Evolutionary conservation across 2,329 filamentous ascomycete genomes (phyloP).

Genomic region (Amesomyces nigricolor): DNA sequence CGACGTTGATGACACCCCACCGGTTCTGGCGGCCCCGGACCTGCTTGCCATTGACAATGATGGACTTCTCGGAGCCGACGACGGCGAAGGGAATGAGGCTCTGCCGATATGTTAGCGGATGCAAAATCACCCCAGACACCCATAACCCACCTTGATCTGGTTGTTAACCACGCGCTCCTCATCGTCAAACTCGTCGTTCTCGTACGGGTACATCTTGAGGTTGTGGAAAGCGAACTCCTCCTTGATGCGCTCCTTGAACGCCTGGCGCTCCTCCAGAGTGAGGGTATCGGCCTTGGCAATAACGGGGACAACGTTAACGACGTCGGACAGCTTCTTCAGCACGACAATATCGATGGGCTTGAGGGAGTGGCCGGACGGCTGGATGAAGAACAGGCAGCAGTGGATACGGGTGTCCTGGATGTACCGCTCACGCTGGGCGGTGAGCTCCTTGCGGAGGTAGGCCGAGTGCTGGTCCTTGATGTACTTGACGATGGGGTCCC

Average conservation of each 20-base stretch:
- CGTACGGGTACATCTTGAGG: constrained; percentile 99
- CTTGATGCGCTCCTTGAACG: constrained; percentile 99
- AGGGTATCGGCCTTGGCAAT: constrained; percentile 97
- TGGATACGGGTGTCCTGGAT: constrained; percentile 99
- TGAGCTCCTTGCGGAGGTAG: constrained; percentile 98
- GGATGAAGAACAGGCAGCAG: constrained; percentile 99
- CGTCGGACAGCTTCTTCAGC: constrained; percentile 98
- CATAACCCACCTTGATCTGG: constrained; percentile 78
- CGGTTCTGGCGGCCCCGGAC: constrained; percentile 97
- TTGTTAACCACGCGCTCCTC: constrained; percentile 91
- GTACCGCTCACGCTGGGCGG: constrained; percentile 96
- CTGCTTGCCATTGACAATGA: constrained; percentile 95
- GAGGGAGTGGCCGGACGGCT: constrained; percentile 93
- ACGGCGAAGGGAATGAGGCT: constrained; percentile 95
- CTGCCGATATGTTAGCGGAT: constrained; percentile 40
- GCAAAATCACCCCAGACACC: neutral
- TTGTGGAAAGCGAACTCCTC: constrained; percentile 99
- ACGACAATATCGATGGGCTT: constrained; percentile 99
- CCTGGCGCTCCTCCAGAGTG: constrained; percentile 88
- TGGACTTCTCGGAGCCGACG: constrained; percentile 95
- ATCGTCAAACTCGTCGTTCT: constrained; percentile 97
- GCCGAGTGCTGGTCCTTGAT: constrained; percentile 99
- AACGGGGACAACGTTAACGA: constrained; percentile 97
- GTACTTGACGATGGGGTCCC: constrained; percentile 99
- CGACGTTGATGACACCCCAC: constrained; percentile 99